A percentile compares a stretch with the other conserved stretches of the same genome.
Conservation (phyloP, 352 stramenopile genomes). For the Phytopythium cucurbitacearum region DNA sequence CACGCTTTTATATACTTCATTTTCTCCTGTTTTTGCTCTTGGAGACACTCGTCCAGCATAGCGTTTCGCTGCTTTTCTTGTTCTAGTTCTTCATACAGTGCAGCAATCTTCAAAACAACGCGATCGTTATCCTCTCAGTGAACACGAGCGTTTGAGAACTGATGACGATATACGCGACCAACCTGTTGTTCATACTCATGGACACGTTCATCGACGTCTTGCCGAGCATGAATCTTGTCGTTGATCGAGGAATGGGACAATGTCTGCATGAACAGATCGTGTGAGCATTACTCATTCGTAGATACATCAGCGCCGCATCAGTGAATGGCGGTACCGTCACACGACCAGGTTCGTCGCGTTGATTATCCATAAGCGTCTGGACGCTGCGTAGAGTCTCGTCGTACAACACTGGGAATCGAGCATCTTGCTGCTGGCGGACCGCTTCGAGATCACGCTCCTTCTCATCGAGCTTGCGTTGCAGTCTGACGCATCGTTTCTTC, state of each 20-base stretch:
- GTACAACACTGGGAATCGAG: slow-evolving; percentile 48
- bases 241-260: slow-evolving; percentile 38
- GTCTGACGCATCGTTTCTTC: slow-evolving; percentile 51
- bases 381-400: slow-evolving; percentile 62
- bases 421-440: slow-evolving; percentile 48
- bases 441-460: slow-evolving; percentile 43
- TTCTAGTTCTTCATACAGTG: slow-evolving; percentile 66
- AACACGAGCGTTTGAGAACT: too few relatives aligned
- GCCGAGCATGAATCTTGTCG: slow-evolving; percentile 18
- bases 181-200: slow-evolving; percentile 76
- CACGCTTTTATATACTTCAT: slow-evolving; percentile 69
- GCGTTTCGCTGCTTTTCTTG: slow-evolving; percentile 67
- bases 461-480: slow-evolving; percentile 57
- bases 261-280: slow-evolving; percentile 11
- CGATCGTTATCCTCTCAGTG: not conserved
- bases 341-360: slow-evolving; percentile 13
- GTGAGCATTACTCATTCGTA: too few relatives aligned
- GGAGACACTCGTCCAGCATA: slow-evolving; percentile 59
- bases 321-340: slow-evolving; percentile 12
- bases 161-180: too few relatives aligned
- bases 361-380: slow-evolving; percentile 31
- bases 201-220: slow-evolving; percentile 37
- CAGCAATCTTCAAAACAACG: slow-evolving; percentile 30
- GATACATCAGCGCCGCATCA: not conserved
- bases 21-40: slow-evolving; percentile 67